Percentiles rank a stretch among this genome's conserved stretches.
phyloP scores from a whole-genome alignment of 495 filamentous ascomycete species.

The Recurvomyces mirabilis region DNA sequence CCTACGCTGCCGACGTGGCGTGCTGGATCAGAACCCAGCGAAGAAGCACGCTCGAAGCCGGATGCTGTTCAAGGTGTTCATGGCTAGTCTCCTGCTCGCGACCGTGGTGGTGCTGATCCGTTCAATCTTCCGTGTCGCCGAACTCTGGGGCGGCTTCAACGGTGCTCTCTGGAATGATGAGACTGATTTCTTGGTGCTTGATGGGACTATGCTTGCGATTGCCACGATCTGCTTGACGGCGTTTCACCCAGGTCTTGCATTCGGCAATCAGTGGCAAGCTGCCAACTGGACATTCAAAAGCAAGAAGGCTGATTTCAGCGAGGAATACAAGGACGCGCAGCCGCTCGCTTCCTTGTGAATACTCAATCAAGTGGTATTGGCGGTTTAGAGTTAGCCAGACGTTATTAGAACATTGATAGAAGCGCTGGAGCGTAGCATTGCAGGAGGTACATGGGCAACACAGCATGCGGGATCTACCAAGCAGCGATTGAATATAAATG shows the following conservation, averaged over 20 bases:
- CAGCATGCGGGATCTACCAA: no score
- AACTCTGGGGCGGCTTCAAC: constrained; percentile 52
- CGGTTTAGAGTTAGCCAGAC: no score
- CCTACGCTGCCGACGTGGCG: constrained; percentile 21
- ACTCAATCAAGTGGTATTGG: no score
- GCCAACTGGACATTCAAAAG: constrained; percentile 17
- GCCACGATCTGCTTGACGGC: constrained; percentile 46
- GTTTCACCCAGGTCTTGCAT: constrained; percentile 42
- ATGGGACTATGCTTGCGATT: constrained; percentile 57
- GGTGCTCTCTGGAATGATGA: constrained; percentile 48
- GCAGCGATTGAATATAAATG: no score
- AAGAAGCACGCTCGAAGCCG: constrained; percentile 6
- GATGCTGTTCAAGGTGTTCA: constrained; percentile 13
- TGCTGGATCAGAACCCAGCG: constrained; percentile 8
- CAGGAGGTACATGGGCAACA: no score
- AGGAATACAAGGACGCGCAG: background rate
- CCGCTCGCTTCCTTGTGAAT: background rate
- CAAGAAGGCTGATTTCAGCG: background rate
- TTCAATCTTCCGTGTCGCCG: constrained; percentile 51
- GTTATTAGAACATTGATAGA: no score
- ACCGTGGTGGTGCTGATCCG: constrained; percentile 51
- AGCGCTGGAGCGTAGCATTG: no score
- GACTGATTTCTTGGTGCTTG: constrained; percentile 55
- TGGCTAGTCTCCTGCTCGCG: constrained; percentile 35
- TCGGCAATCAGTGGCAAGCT: constrained; percentile 27